phyloP scores from a whole-genome alignment of 2,329 filamentous ascomycete genomes.

The Colletotrichum graminicola region DNA sequence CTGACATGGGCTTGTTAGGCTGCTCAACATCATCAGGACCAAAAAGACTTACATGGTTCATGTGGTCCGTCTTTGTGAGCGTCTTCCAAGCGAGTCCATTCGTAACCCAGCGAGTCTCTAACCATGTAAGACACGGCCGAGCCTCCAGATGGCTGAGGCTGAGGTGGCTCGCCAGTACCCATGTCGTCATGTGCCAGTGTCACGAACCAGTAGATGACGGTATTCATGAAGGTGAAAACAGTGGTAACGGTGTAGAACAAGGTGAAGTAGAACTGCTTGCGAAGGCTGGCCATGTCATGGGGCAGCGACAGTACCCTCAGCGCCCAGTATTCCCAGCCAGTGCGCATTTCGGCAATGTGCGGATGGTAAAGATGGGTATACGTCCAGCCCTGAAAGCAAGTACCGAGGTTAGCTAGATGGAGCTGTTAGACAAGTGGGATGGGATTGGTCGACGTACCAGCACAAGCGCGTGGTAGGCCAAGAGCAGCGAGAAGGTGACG shows the following conservation, averaged over 20 bases:
- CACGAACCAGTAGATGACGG: conserved; percentile 63
- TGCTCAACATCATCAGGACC: neutral
- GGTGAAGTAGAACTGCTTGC: conserved; percentile 62
- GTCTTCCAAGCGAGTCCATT: conserved; percentile 45
- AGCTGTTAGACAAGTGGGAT: neutral
- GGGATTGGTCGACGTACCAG: conserved; percentile 55
- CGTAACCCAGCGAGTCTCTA: conserved; percentile 12
- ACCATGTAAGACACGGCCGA: conserved; percentile 18
- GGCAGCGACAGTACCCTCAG: conserved; percentile 61
- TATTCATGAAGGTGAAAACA: conserved; percentile 64
- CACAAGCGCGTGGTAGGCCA: conserved; percentile 59
- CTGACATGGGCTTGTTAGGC: conserved; percentile 46
- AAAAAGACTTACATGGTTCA: conserved; percentile 39
- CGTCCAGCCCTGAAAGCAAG: conserved; percentile 60
- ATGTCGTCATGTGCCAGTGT: conserved; percentile 50
- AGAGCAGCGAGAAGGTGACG: conserved; percentile 57
- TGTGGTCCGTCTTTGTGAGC: conserved; percentile 16
- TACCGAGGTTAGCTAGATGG: neutral
- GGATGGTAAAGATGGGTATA: conserved; percentile 65
- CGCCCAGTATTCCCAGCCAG: conserved; percentile 52
- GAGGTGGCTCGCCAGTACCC: conserved; percentile 30
- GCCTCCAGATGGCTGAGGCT: conserved; percentile 37
- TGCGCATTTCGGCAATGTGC: conserved; percentile 53
- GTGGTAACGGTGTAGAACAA: conserved; percentile 62
- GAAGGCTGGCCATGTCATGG: conserved; percentile 54